phyloP scores from a whole-genome alignment of 441 rosid genomes.

The Gossypium davidsonii region DNA sequence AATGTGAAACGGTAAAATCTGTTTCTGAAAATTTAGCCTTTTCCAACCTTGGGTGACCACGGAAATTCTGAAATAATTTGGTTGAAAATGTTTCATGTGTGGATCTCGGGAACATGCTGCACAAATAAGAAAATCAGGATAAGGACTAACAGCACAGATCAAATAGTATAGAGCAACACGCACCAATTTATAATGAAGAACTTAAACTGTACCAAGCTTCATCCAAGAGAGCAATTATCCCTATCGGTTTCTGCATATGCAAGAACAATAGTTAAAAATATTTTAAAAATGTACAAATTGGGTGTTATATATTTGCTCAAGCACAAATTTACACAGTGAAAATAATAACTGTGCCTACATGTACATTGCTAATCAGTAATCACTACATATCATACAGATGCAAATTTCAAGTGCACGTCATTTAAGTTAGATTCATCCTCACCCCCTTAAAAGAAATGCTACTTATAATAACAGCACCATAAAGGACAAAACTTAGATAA shows the following conservation, averaged over 20 bases:
- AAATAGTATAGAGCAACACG: conserved; percentile 23
- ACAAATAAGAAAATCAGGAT: conserved; percentile 42
- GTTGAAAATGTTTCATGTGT: conserved; percentile 79
- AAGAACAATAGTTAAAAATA: not conserved
- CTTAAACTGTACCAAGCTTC: conserved; percentile 84
- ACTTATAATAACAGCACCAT: not conserved
- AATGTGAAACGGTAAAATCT: conserved; percentile 84
- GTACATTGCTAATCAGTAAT: not conserved
- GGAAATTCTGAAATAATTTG: conserved; percentile 76
- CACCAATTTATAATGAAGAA: conserved; percentile 36
- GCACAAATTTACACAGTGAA: not conserved
- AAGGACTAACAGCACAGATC: conserved; percentile 29
- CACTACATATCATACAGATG: not conserved
- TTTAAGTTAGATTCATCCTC: not conserved
- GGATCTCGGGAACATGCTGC: conserved; percentile 96
- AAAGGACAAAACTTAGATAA: not conserved
- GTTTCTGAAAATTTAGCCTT: conserved; percentile 91
- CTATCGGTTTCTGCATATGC: conserved; percentile 87
- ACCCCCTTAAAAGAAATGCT: not conserved
- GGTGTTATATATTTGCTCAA: not conserved
- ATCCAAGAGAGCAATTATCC: conserved; percentile 87
- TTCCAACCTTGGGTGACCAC: conserved; percentile 63
- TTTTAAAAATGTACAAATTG: not conserved
- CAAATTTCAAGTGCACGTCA: not conserved
- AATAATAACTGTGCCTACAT: not conserved